These are phyloP conservation scores for Misopates orontium DNA, from an alignment of 257 asterid genomes.

Conservation along the genomic window DNA sequence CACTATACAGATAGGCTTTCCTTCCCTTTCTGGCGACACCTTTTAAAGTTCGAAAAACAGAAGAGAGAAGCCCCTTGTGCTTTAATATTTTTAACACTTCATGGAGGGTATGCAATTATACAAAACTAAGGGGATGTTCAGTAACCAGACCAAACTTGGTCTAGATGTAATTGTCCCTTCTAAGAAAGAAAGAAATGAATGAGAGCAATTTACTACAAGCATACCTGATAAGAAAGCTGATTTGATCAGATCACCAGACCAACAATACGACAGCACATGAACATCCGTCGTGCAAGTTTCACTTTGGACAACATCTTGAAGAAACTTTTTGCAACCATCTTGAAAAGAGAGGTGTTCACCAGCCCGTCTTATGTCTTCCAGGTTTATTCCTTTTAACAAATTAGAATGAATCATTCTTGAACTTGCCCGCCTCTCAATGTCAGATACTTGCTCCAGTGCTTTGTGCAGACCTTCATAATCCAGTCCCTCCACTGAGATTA, in stretches of 20 bases:
- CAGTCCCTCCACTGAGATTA: conserved; percentile 36
- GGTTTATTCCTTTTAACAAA: conserved; percentile 52
- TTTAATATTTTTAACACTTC: too few relatives aligned
- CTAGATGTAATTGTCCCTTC: background rate
- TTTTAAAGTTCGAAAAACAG: background rate
- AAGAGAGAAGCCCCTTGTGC: too few relatives aligned
- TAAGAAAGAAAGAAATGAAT: background rate
- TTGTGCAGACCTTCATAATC: conserved; percentile 56
- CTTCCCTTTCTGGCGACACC: background rate
- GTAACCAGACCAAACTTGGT: too few relatives aligned
- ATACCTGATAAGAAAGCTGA: conserved; percentile 63
- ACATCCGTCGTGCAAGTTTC: conserved; percentile 32
- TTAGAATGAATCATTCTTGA: conserved; percentile 49
- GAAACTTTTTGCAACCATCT: conserved; percentile 53
- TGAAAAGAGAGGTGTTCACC: conserved; percentile 60
- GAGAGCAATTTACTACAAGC: background rate
- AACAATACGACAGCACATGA: conserved; percentile 62
- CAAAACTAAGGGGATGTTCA: too few relatives aligned
- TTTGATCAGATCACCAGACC: conserved; percentile 61
- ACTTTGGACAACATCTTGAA: conserved; percentile 37
- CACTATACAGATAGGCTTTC: too few relatives aligned
- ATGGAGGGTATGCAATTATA: too few relatives aligned
- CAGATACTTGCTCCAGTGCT: conserved; percentile 55
- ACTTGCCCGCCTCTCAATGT: conserved; percentile 54
- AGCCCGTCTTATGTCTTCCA: conserved; percentile 49